Evolutionary conservation across 768 basidiomycete species (phyloP), one percentile per base, ranked within the genome.

Genomic region (Mycena polygramma): DNA sequence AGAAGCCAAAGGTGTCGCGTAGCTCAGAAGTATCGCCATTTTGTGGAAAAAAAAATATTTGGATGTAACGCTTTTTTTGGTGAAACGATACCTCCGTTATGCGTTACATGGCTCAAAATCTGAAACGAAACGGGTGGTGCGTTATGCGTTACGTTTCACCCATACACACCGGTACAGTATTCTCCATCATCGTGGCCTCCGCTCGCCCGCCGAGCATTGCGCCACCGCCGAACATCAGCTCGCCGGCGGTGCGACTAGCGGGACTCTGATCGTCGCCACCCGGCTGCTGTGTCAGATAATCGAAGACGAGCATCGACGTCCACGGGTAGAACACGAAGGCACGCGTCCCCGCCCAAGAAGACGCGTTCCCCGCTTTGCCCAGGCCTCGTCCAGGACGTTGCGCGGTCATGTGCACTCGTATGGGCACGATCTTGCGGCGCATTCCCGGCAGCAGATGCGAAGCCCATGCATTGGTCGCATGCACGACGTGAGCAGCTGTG

Each of bases 391-490:
- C 88, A 0, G 89, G 88, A 43, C 84, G 81, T 76, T 93, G 92
- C 0, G 91, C 89, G 41, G 88, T 88, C 91, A 93, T 90, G 70
- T 83, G 81, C 49, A 85, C 89, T 61, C 90, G 83, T 26, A 84
- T 71, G 35, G 93, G 92, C 20, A 92, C 76, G 68, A 93, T 87
- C 76, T 88, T 92, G 59, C 82, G 82, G 22, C 89, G 87, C 81
- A 93, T 82, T 0, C 86, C 85, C 15, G 85, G 82, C 63, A 97
- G 81, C 52, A 97, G 86, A 71, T 93, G 90, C 1, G 93, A 89
- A 3, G 84, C 82, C 90, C 94, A 96, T 22, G 87, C 94, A 77
- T 97, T 97, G 4, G 94, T 95, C 3, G 94, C 93, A 76, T 95
- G 94, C 14, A 97, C 82, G 51, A 97, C 84, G 77, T 94, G 92